These are phyloP conservation scores for Corrigiola litoralis DNA, from an alignment of 179 eudicot genomes.

Conservation along the genomic window DNA sequence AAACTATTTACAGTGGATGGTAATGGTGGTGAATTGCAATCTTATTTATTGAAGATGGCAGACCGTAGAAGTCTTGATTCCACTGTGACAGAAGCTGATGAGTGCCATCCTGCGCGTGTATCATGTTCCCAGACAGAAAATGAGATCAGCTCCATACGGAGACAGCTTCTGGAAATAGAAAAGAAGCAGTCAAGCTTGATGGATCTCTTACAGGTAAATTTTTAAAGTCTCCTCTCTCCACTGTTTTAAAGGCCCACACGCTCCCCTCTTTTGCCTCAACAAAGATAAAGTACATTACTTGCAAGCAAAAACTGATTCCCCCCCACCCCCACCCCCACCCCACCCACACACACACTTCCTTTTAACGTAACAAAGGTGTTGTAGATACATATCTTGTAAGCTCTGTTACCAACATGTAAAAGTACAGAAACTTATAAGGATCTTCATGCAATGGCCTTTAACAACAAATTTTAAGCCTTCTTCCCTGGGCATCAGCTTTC, in stretches of 20 bases:
- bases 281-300: no score
- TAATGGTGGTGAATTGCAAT: conserved; percentile 33
- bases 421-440: not conserved
- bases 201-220: conserved; percentile 70
- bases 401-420: not conserved
- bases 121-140: conserved; percentile 49
- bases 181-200: conserved; percentile 66
- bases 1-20: conserved; percentile 35
- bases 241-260: not conserved
- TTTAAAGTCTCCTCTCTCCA: not conserved
- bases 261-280: not conserved
- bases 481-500: no score
- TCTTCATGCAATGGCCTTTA: not conserved
- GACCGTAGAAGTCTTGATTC: conserved; percentile 75
- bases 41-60: conserved; percentile 31
- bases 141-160: conserved; percentile 48
- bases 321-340: no score
- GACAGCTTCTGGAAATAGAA: conserved; percentile 75
- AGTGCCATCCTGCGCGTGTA: conserved; percentile 34
- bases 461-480: no score
- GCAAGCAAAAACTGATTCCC: no score
- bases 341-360: no score
- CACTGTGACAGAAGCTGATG: conserved; percentile 51
- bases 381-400: not conserved
- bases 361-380: not conserved